Conservation (phyloP, 371 early-diverging fungal genomes). For the Mortierella sp. region DNA sequence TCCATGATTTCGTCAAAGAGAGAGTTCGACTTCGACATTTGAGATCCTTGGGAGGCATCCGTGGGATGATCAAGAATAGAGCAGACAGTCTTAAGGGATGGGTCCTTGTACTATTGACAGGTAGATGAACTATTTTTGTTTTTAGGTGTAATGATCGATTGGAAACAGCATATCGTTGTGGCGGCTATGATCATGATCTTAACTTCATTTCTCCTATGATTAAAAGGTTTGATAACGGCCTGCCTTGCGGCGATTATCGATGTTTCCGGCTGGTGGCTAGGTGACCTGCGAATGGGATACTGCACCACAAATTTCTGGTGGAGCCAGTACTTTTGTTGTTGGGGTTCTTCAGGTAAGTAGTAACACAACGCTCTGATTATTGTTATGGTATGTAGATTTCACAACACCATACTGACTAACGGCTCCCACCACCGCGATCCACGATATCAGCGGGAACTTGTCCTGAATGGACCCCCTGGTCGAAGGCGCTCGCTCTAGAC, state of each 20-base stretch:
- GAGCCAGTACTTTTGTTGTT: slow-evolving; percentile 94
- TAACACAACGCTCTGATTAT: no score
- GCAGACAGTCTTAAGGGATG: slow-evolving; percentile 53
- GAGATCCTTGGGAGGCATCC: slow-evolving; percentile 66
- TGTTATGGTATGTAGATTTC: not conserved
- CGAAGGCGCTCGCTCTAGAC: slow-evolving; percentile 31
- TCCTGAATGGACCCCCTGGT: slow-evolving; percentile 69
- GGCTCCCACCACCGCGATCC: not conserved
- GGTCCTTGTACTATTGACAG: slow-evolving; percentile 51
- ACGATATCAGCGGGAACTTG: slow-evolving; percentile 38
- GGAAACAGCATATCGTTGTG: not conserved
- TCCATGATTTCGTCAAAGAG: slow-evolving; percentile 93
- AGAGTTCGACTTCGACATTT: slow-evolving; percentile 79
- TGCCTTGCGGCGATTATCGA: slow-evolving; percentile 87
- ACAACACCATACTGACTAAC: not conserved
- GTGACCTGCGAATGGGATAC: slow-evolving; percentile 86
- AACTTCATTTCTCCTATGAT: no score
- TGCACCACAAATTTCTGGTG: slow-evolving; percentile 87
- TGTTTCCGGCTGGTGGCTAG: slow-evolving; percentile 83
- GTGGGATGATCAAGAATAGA: slow-evolving; percentile 64
- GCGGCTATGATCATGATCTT: not conserved
- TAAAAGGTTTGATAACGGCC: slow-evolving; percentile 71
- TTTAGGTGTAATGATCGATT: not conserved
- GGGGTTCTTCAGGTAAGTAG: slow-evolving; percentile 65
- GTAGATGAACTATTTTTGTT: slow-evolving; percentile 1